Evolutionary conservation across 495 filamentous ascomycete genomes (phyloP), one percentile per base, ranked within the genome.

Genomic region (Trichocladium uniseriatum): DNA sequence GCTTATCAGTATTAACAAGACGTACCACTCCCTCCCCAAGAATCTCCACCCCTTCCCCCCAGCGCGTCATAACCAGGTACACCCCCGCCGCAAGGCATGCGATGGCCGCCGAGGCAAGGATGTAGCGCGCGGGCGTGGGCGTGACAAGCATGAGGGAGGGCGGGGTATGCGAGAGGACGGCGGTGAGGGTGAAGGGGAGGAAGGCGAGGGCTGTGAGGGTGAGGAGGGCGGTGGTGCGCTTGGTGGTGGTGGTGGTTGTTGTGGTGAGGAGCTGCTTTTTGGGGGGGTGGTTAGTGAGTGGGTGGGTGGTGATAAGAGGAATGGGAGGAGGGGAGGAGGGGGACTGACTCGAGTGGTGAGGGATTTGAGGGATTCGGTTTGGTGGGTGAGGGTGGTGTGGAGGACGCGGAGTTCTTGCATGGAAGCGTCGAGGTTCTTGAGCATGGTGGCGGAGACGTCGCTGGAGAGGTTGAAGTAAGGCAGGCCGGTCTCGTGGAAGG

Each of bases 401-500:
- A 56, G 21, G 2, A 19, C 44, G 0, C 44, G 29, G 2, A 56
- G 43, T 2, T 51, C 48, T 13, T 44, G 53, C 5, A 56, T 52
- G 38, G 52, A 48, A 11, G 48, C 49, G 11, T 48, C 51, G 29
- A 58, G 51, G 28, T 37, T 37, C 10, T 20, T 22, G 21, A 58
- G 10, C 6, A 27, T 32, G 3, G 45, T 13, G 18, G 16, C 31
- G 0, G 31, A 36, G 19, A 19, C 16, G 14, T 20, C 8, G 13
- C 21, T 19, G 14, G 39, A 34, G 2, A 53, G 54, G n/a, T 54
- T 44, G 18, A 58, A 54, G 28, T 51, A 58, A 18, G 34, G 6
- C 9, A 58, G 43, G 31, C 51, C 48, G 9, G 2, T 49, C 7
- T 48, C 36, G 29, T 51, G 40, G 43, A 58, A 58, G 19, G 20